Base-by-base conservation (phyloP, 2,329 filamentous ascomycete species). In the Cordyceps cateniannulata region DNA sequence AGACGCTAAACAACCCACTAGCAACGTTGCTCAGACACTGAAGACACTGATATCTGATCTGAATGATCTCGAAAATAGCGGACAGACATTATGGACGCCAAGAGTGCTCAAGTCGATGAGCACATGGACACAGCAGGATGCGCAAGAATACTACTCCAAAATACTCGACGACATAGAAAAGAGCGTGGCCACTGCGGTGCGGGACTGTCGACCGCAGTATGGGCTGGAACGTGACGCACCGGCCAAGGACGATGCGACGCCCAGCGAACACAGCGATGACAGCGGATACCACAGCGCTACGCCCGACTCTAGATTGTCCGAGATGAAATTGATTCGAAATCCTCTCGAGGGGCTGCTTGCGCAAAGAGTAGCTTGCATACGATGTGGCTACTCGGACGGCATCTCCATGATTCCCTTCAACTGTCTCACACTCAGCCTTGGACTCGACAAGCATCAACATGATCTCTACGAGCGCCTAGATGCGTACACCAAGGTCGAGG, bases 51-150 rank as follows among this genome's bases (percentile, higher is more conserved):
- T 96, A 53, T 75, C 76, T n/a, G 84, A 86, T 60, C 77, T 97
- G 42, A 90, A 89, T 67, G 81, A 88, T 68, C 75, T 82, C 0
- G 76, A 80, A 9, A 90, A 92, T 67, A 87, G 90, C 63, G 91
- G 91, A 8, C 82, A 81, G 67, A 88, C 87, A 22, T 78, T 97
- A 16, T 96, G 91, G 91, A 92, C 92, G 7, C 90, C 91, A 0
- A 77, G 83, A 0, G 85, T 88, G 59, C 77, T 97, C 50, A 96
- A 96, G 74, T 93, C 87, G 10, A 96, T 98, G 88, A 93, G 88
- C 73, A 96, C 90, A 32, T 96, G 90, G 85, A 90, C 96, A 66
- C 95, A 98, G 71, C 95, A 99, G 74, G 95, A 99, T 75, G 95
- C 95, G 5, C 95, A 98, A 71, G 95, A 99, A 73, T 99, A 98